Evolutionary conservation across 2,329 filamentous ascomycete species (phyloP), one percentile per base, ranked within the genome.

Genomic region (Colletotrichum salicis): DNA sequence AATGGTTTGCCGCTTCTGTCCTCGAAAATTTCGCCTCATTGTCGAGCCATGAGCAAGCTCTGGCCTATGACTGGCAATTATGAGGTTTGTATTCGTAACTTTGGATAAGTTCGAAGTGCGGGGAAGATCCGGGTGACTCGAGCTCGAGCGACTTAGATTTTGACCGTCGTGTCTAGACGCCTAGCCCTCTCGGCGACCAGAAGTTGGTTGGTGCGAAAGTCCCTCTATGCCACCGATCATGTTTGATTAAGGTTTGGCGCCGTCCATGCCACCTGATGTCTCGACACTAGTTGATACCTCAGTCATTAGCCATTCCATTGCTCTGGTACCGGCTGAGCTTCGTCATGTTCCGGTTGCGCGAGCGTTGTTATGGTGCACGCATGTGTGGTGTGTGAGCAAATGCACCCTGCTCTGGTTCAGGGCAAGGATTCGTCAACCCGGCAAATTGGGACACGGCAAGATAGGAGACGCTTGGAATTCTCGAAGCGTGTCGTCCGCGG

Each of bases 171-270:
- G 59, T 63, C 27, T 41, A 22, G 41, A 54, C 58, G 29, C 35
- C 27, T n/a, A 54, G 5, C 13, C 57, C 41, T 45, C 52, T 51
- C 52, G 24, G 24, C 57, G 51, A 51, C 24, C 48, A n/a, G 22
- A 31, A 57, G 55, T 41, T 37, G 37, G 51, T 54, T 54, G 61
- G 45, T 58, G 45, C 69, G 69, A 71, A 69, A 69, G 54, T 60
- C 22, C 64, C 69, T 54, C 48, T 13, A 27, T 35, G n/a, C 19
- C 55, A 56, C 59, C 29, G 65, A 35, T 55, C 55, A 69, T 64
- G 69, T 69, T 71, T 33, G 69, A 69, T 69, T 71, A 69, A 71
- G 61, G 69, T 71, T 71, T 69, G 69, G 59, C 65, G 65, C 45
- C 45, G 69, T 68, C 64, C 12, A 37, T 64, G 65, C 59, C 65